A percentile compares a stretch with the other conserved stretches of the same genome.
Evolutionary conservation across 2,329 filamentous ascomycete genomes (phyloP).

Genomic region (Phoma sp.): DNA sequence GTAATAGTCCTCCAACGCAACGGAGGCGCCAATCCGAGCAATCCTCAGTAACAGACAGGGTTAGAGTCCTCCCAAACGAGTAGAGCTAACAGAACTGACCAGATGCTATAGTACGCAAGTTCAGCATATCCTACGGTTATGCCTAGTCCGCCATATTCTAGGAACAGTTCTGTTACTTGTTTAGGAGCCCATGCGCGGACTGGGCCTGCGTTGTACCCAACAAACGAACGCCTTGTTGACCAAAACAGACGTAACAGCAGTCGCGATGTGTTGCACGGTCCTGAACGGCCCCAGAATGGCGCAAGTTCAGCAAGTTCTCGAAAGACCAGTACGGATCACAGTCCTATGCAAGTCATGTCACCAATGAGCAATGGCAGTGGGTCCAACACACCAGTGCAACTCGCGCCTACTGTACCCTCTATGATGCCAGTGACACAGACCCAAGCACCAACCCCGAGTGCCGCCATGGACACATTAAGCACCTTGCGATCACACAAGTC

Average conservation of each 20-base stretch:
- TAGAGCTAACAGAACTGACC: background rate
- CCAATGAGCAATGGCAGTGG: conserved; percentile 23
- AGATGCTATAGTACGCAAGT: conserved; percentile 19
- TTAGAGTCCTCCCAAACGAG: background rate
- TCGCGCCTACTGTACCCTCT: conserved; percentile 28
- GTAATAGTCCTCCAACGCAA: conserved; percentile 31
- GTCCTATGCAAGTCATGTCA: conserved; percentile 17
- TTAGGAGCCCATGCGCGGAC: conserved; percentile 5
- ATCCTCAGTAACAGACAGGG: conserved; percentile 5
- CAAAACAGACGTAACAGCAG: conserved; percentile 12
- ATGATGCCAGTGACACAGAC: conserved; percentile 24
- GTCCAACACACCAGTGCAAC: conserved; percentile 27
- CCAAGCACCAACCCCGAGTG: background rate
- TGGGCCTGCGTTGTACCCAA: conserved; percentile 5
- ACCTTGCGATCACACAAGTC: background rate
- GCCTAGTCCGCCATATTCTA: conserved; percentile 12
- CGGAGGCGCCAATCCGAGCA: conserved; percentile 16
- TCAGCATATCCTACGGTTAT: background rate
- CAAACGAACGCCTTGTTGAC: conserved; percentile 19
- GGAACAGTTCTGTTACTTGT: conserved; percentile 21
- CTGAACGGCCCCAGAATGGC: background rate
- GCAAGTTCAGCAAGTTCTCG: background rate
- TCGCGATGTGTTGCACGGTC: conserved; percentile 2
- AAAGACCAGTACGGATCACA: conserved; percentile 7
- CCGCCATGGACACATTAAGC: background rate